phyloP scores from a whole-genome alignment of 2,329 filamentous ascomycete species.

The Seiridium cupressi region DNA sequence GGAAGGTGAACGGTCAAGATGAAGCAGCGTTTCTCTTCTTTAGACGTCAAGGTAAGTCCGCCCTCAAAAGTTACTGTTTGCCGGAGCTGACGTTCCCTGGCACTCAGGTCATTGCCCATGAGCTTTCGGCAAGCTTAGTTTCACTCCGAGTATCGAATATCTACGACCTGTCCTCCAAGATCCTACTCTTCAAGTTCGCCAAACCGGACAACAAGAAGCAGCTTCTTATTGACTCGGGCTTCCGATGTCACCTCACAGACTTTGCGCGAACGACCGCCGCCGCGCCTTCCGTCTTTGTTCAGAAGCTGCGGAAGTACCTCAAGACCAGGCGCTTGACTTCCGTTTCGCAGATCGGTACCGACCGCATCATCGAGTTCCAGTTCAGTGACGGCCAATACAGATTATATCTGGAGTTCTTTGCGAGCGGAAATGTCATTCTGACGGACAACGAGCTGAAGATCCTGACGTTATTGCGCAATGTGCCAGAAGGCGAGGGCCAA shows the following conservation, averaged over 20 bases:
- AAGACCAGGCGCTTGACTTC: slow-evolving; percentile 82
- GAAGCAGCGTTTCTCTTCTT: slow-evolving; percentile 59
- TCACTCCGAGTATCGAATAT: slow-evolving; percentile 85
- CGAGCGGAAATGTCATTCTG: slow-evolving; percentile 89
- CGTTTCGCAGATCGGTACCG: slow-evolving; percentile 84
- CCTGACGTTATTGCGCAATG: slow-evolving; percentile 74
- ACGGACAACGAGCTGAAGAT: slow-evolving; percentile 85
- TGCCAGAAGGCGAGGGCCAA: slow-evolving; percentile 78
- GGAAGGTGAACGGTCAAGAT: slow-evolving; percentile 29
- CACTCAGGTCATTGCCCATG: slow-evolving; percentile 82
- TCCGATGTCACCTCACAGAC: slow-evolving; percentile 89
- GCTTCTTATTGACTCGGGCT: slow-evolving; percentile 89
- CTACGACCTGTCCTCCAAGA: slow-evolving; percentile 89
- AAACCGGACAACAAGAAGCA: slow-evolving; percentile 88
- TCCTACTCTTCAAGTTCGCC: slow-evolving; percentile 92
- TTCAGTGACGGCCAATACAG: slow-evolving; percentile 91
- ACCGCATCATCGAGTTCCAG: slow-evolving; percentile 86
- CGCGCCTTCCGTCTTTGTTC: slow-evolving; percentile 81
- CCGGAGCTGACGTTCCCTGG: not conserved
- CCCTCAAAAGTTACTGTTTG: not conserved
- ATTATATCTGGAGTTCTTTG: slow-evolving; percentile 93
- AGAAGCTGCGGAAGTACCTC: slow-evolving; percentile 80
- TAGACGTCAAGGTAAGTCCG: slow-evolving; percentile 50
- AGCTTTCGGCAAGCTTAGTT: slow-evolving; percentile 76
- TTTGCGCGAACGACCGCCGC: slow-evolving; percentile 86